Percentiles rank a stretch among this genome's conserved stretches.
These are phyloP conservation scores for Pyricularia pennisetigena DNA, from an alignment of 2,329 filamentous ascomycete species.

Conservation along the genomic window DNA sequence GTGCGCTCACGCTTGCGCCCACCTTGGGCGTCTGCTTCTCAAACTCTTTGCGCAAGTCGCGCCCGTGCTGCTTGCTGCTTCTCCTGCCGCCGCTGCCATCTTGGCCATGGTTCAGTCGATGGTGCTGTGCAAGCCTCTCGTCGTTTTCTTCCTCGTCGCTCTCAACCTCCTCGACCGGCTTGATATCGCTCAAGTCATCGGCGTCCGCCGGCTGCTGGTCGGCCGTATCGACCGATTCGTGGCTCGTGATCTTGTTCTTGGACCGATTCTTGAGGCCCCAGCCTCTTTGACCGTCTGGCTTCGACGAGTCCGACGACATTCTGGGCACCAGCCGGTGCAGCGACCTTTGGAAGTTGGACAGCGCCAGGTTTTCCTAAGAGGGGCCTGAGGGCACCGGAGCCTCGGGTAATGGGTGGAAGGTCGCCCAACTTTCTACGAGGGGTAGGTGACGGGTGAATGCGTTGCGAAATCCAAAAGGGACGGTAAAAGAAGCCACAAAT, in stretches of 20 bases:
- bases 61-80: background rate
- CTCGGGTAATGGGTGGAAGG: background rate
- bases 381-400: background rate
- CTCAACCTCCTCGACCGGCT: background rate
- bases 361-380: conserved; percentile 4
- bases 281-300: background rate
- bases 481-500: background rate
- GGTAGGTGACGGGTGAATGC: too few relatives aligned
- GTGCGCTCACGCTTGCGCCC: conserved; percentile 10
- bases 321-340: conserved; percentile 5
- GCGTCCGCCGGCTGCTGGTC: background rate
- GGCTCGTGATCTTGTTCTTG: background rate
- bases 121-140: background rate
- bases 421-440: background rate
- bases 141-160: background rate
- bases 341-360: conserved; percentile 4
- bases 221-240: background rate
- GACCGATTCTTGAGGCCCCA: background rate
- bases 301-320: conserved; percentile 5
- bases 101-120: background rate
- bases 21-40: conserved; percentile 4
- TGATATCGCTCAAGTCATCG: background rate
- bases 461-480: background rate
- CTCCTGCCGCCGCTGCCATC: background rate
- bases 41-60: conserved; percentile 4